Evolutionary conservation across 2,329 filamentous ascomycete species (phyloP), one percentile per base, ranked within the genome.

Genomic region (Colletotrichum tabaci): DNA sequence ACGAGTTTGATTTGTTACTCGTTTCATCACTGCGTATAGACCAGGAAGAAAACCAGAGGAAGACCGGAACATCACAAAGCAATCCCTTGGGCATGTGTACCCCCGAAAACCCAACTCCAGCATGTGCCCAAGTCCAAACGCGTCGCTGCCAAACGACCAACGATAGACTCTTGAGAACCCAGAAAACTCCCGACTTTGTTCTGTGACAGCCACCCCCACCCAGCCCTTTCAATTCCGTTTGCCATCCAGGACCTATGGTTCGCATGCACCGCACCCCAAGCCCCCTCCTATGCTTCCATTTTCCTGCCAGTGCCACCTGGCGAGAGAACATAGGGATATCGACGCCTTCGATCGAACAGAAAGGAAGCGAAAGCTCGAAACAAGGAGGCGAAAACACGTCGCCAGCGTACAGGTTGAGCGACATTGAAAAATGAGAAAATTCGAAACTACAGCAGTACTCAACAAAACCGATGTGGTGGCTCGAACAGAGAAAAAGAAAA

Each of bases 301-400:
- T 69, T 56, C 71, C 46, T 40, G 50, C 72, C 71, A 73, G 71
- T 68, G 71, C 71, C 68, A 68, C 71, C 60, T 65, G 72, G 72
- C 72, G 55, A 72, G 68, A 67, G 64, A 69, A 35, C 65, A 64
- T 64, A 30, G 68, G 72, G 72, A 61, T 72, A 72, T 73, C 71
- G 66, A 64, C 55, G 61, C 55, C 60, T 12, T 44, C 60, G 46
- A 23, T 68, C 61, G 52, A 60, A 38, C 21, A 40, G 12, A 42
- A 35, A 63, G 21, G 61, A 61, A 46, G 46, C 9, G 10, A 57
- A 56, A n/a, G 40, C 13, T 16, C 23, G 12, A 53, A 15, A 53
- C 4, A 42, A 53, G 38, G 23, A n/a, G 6, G 10, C n/a, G 26
- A 47, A 42, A 44, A 40, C n/a, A 38, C 57, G 21, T 40, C 57